Conservation (phyloP, 2,329 filamentous ascomycete species). For the Exutisphaerella laricina region DNA sequence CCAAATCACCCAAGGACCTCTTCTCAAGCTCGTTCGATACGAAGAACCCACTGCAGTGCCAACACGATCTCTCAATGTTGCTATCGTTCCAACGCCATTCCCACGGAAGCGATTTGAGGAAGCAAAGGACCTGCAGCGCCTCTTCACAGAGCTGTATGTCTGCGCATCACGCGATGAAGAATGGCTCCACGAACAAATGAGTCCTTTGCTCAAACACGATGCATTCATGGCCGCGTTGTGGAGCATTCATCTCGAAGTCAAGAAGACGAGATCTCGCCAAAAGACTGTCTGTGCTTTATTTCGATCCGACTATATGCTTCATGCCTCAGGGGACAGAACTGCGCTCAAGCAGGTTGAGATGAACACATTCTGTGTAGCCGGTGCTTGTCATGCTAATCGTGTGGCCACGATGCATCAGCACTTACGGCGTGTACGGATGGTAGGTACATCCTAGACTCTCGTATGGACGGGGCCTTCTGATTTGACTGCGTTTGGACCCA, state of each 20-base stretch:
- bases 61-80: conserved; percentile 33
- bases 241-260: conserved; percentile 35
- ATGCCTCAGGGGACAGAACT: conserved; percentile 13
- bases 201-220: conserved; percentile 33
- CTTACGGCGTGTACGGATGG: conserved; percentile 10
- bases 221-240: conserved; percentile 36
- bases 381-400: conserved; percentile 38
- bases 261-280: conserved; percentile 30
- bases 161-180: conserved; percentile 45
- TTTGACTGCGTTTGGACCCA: no score
- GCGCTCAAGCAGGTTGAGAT: conserved; percentile 44
- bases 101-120: conserved; percentile 32
- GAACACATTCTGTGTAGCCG: conserved; percentile 42
- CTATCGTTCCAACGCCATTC: conserved; percentile 35
- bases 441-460: conserved; percentile 8
- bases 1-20: conserved; percentile 39
- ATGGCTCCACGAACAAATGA: conserved; percentile 34
- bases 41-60: conserved; percentile 27
- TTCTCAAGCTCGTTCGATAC: conserved; percentile 34
- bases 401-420: conserved; percentile 41
- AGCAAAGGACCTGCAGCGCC: conserved; percentile 54
- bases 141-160: conserved; percentile 51
- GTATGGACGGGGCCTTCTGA: background rate
- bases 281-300: conserved; percentile 36
- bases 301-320: conserved; percentile 45